phyloP scores from a whole-genome alignment of 352 stramenopile genomes.

The Pythium myriotylum region DNA sequence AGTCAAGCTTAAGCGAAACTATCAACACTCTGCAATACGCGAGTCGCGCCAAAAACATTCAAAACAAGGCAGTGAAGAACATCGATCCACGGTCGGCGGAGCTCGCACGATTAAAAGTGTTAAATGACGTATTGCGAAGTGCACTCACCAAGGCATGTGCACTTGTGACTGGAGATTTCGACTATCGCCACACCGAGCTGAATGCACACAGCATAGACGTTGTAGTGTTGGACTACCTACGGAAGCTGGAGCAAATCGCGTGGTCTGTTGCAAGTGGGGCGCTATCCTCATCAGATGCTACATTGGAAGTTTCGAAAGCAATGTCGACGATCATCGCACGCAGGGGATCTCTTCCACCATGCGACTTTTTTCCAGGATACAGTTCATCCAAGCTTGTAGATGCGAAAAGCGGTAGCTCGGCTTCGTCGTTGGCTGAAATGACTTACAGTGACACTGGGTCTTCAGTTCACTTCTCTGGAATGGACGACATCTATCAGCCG shows the following conservation, averaged over 20 bases:
- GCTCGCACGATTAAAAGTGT: slow-evolving; percentile 63
- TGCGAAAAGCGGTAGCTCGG: neutral
- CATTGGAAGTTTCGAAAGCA: slow-evolving; percentile 14
- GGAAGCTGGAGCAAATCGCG: slow-evolving; percentile 52
- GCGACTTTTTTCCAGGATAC: neutral
- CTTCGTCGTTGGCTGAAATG: slow-evolving; percentile 6
- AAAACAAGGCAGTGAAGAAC: slow-evolving; percentile 91
- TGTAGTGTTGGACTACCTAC: slow-evolving; percentile 58
- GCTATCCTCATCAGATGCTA: slow-evolving; percentile 11
- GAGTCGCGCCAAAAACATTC: slow-evolving; percentile 87
- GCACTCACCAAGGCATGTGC: slow-evolving; percentile 71
- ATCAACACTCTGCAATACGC: slow-evolving; percentile 88
- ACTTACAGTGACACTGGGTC: slow-evolving; percentile 41
- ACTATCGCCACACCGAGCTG: slow-evolving; percentile 33
- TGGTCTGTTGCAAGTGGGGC: slow-evolving; percentile 25
- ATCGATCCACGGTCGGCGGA: slow-evolving; percentile 81
- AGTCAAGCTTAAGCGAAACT: slow-evolving; percentile 69
- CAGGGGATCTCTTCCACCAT: slow-evolving; percentile 22
- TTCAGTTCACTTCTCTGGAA: slow-evolving; percentile 28
- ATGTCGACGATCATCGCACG: slow-evolving; percentile 13
- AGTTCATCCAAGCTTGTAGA: slow-evolving; percentile 15
- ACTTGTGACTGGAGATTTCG: slow-evolving; percentile 26
- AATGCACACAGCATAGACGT: slow-evolving; percentile 50
- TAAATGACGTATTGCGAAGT: slow-evolving; percentile 66
- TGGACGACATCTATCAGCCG: slow-evolving; percentile 28